Percentiles rank a stretch among this genome's conserved stretches.
These are phyloP conservation scores for Arthrobotrys conoides DNA, from an alignment of 2,329 filamentous ascomycete species.

Conservation along the genomic window DNA sequence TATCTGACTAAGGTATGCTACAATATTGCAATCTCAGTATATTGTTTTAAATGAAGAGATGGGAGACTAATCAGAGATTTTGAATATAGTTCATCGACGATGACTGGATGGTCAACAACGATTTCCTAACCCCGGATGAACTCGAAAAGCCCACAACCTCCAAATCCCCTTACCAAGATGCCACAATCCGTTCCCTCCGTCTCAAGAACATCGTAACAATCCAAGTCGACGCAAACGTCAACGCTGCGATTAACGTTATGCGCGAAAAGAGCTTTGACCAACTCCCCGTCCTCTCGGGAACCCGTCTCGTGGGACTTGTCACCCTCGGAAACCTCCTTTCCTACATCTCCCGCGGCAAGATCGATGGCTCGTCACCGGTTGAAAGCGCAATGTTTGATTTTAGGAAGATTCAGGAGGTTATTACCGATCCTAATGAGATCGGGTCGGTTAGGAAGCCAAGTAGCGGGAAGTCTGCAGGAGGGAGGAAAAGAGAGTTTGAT, in stretches of 20 bases:
- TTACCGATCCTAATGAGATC: conserved; percentile 85
- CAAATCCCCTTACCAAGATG: conserved; percentile 75
- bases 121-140: conserved; percentile 77
- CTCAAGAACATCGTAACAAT: conserved; percentile 95
- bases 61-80: not conserved
- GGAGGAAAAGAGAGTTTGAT: conserved; percentile 80
- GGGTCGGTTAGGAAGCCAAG: conserved; percentile 65
- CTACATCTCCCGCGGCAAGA: conserved; percentile 87
- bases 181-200: conserved; percentile 84
- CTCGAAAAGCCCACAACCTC: conserved; percentile 66
- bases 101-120: conserved; percentile 97
- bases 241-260: conserved; percentile 96
- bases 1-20: conserved; percentile 84
- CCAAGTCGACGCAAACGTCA: conserved; percentile 77
- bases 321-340: conserved; percentile 95
- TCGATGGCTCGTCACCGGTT: conserved; percentile 80
- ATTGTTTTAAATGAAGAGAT: not conserved
- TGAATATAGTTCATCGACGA: conserved; percentile 84
- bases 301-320: conserved; percentile 87
- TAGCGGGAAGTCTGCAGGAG: conserved; percentile 60
- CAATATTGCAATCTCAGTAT: conserved; percentile 31
- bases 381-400: conserved; percentile 98
- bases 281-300: conserved; percentile 84
- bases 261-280: conserved; percentile 98
- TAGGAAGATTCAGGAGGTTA: conserved; percentile 84